Base-by-base conservation (phyloP, 352 stramenopile species). In the Globisporangium spiculum region DNA sequence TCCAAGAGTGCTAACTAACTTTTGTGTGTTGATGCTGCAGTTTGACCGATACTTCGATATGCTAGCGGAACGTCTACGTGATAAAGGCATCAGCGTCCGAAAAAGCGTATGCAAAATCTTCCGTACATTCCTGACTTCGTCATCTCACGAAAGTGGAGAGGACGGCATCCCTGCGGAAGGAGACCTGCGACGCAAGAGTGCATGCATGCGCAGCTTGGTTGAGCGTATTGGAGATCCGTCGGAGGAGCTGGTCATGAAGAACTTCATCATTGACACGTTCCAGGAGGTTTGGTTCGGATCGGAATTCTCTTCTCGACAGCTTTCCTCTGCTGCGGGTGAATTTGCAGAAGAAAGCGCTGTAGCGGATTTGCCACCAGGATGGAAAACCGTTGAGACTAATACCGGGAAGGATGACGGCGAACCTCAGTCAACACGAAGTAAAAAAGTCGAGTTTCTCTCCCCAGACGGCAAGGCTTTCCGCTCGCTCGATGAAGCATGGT, bases 31-130 rank as follows among this genome's bases (percentile, higher is more conserved):
- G 58, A 16, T 66, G 46, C n/a, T 16, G 30, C 7, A 96, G 89
- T 91, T 96, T 66, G 82, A 93, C 60, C 81, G 73, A 22, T 96
- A 96, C 70, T 93, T 91, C 46, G 84, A 89, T 1, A 83, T 89
- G 38, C 72, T 96, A 24, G 71, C 73, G 26, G 84, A 93, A 38
- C 84, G 89, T 12, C 50, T 95, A 34, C 83, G 84, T 10, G 89
- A 96, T 69, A 93, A 91, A 66, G 88, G 86, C 9, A 88, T 94
- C 56, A 95, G 88, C 69, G 89, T 96, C 26, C 83, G 89, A 14
- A 95, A 93, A 70, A 92, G 80, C 44, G 88, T 94, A 14, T 93
- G 89, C 69, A 92, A 87, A 61, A 93, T 94, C 36, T 91, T 95
- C 56, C 82, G 85, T 44, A 50, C 50, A 3, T 87, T 84, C 53